These are phyloP conservation scores for Ustilago tritici DNA, from an alignment of 1,284 basidiomycete genomes.

Conservation along the genomic window DNA sequence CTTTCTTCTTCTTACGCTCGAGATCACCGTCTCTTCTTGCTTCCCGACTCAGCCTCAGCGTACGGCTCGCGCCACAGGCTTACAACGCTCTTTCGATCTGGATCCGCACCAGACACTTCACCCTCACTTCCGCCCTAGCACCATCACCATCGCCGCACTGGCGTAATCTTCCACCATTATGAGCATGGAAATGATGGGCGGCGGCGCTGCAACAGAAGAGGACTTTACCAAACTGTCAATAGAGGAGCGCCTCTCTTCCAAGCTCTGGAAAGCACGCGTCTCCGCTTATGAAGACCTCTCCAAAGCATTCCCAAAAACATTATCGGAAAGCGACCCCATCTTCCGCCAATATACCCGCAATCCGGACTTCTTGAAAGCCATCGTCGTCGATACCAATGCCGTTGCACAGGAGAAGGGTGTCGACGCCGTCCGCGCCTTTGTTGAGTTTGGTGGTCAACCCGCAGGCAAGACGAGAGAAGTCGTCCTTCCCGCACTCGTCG, in stretches of 20 bases:
- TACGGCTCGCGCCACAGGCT: too few relatives aligned
- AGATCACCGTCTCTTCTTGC: neutral
- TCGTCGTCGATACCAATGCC: conserved; percentile 82
- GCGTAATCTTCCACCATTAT: conserved; percentile 10
- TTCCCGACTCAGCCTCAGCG: neutral
- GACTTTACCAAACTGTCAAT: conserved; percentile 88
- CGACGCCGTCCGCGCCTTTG: conserved; percentile 80
- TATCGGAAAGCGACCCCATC: conserved; percentile 90
- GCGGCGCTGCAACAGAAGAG: conserved; percentile 75
- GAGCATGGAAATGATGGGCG: conserved; percentile 51
- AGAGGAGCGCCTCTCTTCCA: conserved; percentile 77
- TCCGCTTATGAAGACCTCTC: conserved; percentile 88
- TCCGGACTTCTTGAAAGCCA: conserved; percentile 73
- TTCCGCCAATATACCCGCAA: conserved; percentile 86
- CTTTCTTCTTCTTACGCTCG: neutral
- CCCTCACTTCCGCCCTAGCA: neutral
- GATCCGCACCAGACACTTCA: neutral
- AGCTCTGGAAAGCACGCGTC: conserved; percentile 97
- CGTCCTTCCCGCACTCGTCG: conserved; percentile 89
- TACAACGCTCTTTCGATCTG: neutral
- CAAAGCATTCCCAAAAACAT: conserved; percentile 71
- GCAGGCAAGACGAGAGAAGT: conserved; percentile 78
- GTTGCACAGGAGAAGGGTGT: conserved; percentile 98
- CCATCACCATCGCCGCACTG: neutral
- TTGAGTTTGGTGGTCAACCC: conserved; percentile 90